These are phyloP conservation scores for Lachancea dasiensis DNA, from an alignment of 805 yeast genomes.

Conservation along the genomic window DNA sequence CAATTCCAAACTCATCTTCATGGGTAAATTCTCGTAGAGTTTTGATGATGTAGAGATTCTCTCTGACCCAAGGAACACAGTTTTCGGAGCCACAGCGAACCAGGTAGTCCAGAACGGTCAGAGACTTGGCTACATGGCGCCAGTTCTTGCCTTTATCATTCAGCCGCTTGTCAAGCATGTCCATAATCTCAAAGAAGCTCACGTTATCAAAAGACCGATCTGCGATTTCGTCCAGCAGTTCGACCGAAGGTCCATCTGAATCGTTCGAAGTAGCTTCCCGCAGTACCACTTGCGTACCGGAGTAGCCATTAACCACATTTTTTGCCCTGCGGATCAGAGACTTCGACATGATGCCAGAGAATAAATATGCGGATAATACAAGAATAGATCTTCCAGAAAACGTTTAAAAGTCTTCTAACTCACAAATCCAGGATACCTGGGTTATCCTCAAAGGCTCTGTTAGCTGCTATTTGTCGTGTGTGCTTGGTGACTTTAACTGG, in stretches of 20 bases:
- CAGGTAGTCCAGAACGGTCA: conserved; percentile 82
- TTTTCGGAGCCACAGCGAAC: conserved; percentile 82
- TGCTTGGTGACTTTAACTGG: too few species aligned
- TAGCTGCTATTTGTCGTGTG: too few species aligned
- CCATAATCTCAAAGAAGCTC: conserved; percentile 86
- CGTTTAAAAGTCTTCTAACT: too few species aligned
- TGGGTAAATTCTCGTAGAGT: conserved; percentile 86
- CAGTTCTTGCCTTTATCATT: conserved; percentile 96
- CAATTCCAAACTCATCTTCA: conserved; percentile 66
- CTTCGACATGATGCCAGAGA: conserved; percentile 51
- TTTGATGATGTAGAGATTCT: conserved; percentile 80
- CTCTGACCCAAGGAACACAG: conserved; percentile 88
- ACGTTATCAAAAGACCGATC: conserved; percentile 62
- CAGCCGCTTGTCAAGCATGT: conserved; percentile 83
- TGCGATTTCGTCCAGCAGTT: conserved; percentile 79
- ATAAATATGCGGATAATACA: not conserved
- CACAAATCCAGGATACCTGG: too few species aligned
- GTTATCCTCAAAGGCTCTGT: too few species aligned
- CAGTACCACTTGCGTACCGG: conserved; percentile 77
- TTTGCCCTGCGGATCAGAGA: conserved; percentile 75
- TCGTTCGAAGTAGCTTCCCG: conserved; percentile 92
- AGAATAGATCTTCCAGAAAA: not conserved
- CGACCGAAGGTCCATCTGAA: conserved; percentile 72
- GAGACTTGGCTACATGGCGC: conserved; percentile 91
- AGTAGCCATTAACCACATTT: conserved; percentile 73